A percentile compares a stretch with the other conserved stretches of the same genome.
Evolutionary conservation across 441 rosid genomes (phyloP).

Genomic region (Arabidopsis lyrata): DNA sequence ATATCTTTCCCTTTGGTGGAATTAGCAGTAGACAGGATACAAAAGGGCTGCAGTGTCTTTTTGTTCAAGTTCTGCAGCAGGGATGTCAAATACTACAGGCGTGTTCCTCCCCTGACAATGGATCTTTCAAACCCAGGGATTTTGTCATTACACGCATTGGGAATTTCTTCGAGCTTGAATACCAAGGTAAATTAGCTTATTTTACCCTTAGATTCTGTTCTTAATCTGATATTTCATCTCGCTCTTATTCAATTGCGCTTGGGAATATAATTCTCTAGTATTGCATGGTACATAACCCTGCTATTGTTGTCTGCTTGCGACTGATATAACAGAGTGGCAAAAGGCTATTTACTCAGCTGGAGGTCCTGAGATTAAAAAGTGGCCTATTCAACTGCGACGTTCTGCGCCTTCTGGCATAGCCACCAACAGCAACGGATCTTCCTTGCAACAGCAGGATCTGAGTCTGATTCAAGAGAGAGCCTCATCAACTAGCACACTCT

Average conservation of each 20-base stretch:
- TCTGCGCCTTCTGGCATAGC: slow-evolving; percentile 85
- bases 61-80: slow-evolving; percentile 98
- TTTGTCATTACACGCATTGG: slow-evolving; percentile 94
- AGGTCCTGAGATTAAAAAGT: slow-evolving; percentile 92
- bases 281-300: slow-evolving; percentile 13
- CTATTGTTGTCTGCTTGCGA: slow-evolving; percentile 29
- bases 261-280: neutral
- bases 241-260: neutral
- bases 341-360: slow-evolving; percentile 95
- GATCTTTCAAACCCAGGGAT: slow-evolving; percentile 88
- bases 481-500: slow-evolving; percentile 88
- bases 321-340: slow-evolving; percentile 87
- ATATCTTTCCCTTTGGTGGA: slow-evolving; percentile 98
- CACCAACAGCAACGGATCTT: slow-evolving; percentile 69
- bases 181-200: slow-evolving; percentile 66
- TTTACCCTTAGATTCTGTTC: slow-evolving; percentile 19
- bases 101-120: slow-evolving; percentile 82
- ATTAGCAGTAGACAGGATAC: slow-evolving; percentile 99
- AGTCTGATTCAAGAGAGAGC: slow-evolving; percentile 92
- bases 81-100: slow-evolving; percentile 98
- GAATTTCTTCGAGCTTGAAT: slow-evolving; percentile 96
- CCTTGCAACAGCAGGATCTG: slow-evolving; percentile 94
- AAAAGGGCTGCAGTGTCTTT: slow-evolving; percentile 97
- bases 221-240: neutral
- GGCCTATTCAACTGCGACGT: slow-evolving; percentile 95